These are phyloP conservation scores for Lathyrus sativus DNA, from an alignment of 306 rosid genomes.

Conservation along the genomic window DNA sequence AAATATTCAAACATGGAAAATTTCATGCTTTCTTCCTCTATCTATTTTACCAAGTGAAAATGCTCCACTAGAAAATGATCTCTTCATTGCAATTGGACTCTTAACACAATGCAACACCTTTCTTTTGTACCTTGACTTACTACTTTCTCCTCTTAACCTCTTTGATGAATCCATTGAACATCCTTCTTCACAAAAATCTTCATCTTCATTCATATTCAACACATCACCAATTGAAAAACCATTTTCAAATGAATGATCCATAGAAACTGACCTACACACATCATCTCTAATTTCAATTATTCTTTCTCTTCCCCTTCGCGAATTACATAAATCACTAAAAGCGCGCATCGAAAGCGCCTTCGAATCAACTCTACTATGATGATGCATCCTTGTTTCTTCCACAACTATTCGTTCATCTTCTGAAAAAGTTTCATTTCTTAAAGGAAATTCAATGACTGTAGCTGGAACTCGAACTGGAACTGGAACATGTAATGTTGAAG, in stretches of 20 bases:
- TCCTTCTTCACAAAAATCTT: constrained; percentile 42
- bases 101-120: constrained; percentile 49
- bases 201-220: constrained; percentile 46
- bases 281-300: constrained; percentile 67
- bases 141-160: constrained; percentile 41
- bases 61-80: constrained; percentile 71
- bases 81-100: constrained; percentile 71
- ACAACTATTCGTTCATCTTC: constrained; percentile 35
- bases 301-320: constrained; percentile 33
- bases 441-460: constrained; percentile 28
- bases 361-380: background rate
- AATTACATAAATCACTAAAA: constrained; percentile 56
- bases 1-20: constrained; percentile 44
- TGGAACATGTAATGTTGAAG: constrained; percentile 21
- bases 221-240: constrained; percentile 46
- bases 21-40: constrained; percentile 43
- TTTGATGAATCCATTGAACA: constrained; percentile 50
- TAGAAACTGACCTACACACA: constrained; percentile 59
- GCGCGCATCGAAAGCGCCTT: constrained; percentile 49
- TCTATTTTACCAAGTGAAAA: constrained; percentile 49
- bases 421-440: constrained; percentile 5
- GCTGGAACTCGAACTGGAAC: background rate
- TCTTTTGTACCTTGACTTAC: constrained; percentile 45
- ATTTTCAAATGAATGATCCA: too few species aligned
- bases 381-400: background rate